Evolutionary conservation across 2,329 filamentous ascomycete genomes (phyloP).

Genomic region (Fusarium caatingaense): DNA sequence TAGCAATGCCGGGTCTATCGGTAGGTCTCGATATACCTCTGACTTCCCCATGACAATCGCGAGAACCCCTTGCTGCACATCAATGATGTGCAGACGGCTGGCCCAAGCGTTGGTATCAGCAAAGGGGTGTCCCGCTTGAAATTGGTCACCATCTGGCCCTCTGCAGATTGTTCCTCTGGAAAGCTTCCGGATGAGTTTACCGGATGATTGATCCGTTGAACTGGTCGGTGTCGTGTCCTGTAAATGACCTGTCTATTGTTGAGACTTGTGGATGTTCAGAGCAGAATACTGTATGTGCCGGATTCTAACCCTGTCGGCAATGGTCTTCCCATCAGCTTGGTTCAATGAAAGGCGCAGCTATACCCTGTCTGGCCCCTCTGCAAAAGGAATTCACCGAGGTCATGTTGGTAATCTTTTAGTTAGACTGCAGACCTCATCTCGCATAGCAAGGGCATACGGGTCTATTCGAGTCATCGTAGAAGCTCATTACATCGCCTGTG

Average conservation of each 20-base stretch:
- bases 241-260: constrained; percentile 17
- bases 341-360: constrained; percentile 22
- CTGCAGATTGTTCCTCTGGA: constrained; percentile 30
- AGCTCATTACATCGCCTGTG: constrained; percentile 4
- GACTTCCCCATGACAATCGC: constrained; percentile 40
- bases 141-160: constrained; percentile 28
- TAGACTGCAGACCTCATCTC: constrained; percentile 17
- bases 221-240: constrained; percentile 23
- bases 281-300: not conserved
- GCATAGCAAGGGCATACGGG: constrained; percentile 9
- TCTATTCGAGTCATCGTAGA: constrained; percentile 11
- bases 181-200: constrained; percentile 14
- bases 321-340: constrained; percentile 37
- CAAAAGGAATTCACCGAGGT: constrained; percentile 19
- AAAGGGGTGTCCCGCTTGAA: constrained; percentile 31
- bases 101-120: constrained; percentile 40
- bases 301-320: constrained; percentile 13
- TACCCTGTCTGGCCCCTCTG: constrained; percentile 9
- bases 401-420: constrained; percentile 1
- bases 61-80: constrained; percentile 36
- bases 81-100: constrained; percentile 47
- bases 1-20: not conserved
- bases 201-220: constrained; percentile 15
- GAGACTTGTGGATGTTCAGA: not conserved
- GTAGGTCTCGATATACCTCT: constrained; percentile 7